A percentile compares a stretch with the other conserved stretches of the same genome.
phyloP scores from a whole-genome alignment of 2,329 filamentous ascomycete species.

The Iodosphaeria phyllophila region DNA sequence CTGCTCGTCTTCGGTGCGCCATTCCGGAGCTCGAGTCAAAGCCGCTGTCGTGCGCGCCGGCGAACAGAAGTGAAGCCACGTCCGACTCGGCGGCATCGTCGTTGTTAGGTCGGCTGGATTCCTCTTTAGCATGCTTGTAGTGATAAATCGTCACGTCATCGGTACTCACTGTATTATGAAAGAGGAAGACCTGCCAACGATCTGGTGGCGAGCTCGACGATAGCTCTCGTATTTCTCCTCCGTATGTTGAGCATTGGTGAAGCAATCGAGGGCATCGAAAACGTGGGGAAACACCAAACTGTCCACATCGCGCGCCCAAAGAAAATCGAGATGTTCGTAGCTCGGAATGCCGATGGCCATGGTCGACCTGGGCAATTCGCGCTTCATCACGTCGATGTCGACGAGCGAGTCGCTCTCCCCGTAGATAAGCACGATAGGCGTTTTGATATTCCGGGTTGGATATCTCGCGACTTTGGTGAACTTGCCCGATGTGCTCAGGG shows the following conservation, averaged over 20 bases:
- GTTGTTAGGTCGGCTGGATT: conserved; percentile 7
- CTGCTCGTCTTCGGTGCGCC: conserved; percentile 12
- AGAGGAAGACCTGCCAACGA: conserved; percentile 18
- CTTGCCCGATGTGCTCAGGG: conserved; percentile 52
- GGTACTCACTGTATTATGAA: conserved; percentile 16
- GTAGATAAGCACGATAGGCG: conserved; percentile 83
- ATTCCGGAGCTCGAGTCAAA: conserved; percentile 1
- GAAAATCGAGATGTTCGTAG: conserved; percentile 92
- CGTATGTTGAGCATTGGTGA: conserved; percentile 36
- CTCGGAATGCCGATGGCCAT: conserved; percentile 73
- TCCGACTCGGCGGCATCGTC: conserved; percentile 14
- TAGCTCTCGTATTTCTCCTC: conserved; percentile 43
- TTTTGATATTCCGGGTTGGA: conserved; percentile 91
- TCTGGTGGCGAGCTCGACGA: conserved; percentile 28
- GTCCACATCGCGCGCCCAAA: conserved; percentile 81
- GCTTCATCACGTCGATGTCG: conserved; percentile 83
- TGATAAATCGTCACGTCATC: neutral
- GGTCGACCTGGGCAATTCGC: conserved; percentile 70
- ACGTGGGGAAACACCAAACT: conserved; percentile 77
- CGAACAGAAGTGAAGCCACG: conserved; percentile 9
- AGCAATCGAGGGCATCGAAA: conserved; percentile 68
- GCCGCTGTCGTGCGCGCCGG: conserved; percentile 6
- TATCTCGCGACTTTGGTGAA: conserved; percentile 96
- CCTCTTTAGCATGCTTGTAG: neutral
- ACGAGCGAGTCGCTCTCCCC: conserved; percentile 87